Evolutionary conservation across 352 stramenopile species (phyloP).

Genomic region (Globisporangium abappressorium): DNA sequence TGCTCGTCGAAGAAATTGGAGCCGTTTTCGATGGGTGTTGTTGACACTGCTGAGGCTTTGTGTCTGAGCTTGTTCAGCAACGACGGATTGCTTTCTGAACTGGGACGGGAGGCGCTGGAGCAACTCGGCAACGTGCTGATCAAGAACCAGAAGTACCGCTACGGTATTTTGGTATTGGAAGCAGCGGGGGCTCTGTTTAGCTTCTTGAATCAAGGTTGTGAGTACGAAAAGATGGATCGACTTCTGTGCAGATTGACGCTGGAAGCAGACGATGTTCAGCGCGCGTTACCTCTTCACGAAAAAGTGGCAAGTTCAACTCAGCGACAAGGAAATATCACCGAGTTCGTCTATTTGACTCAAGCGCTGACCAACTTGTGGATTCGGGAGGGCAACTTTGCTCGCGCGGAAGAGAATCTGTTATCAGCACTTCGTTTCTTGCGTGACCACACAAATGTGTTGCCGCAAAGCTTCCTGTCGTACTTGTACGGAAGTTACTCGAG

Average conservation of each 20-base stretch:
- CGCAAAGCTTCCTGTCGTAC: conserved; percentile 58
- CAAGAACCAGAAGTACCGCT: conserved; percentile 86
- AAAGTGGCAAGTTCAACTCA: conserved; percentile 70
- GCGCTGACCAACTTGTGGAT: conserved; percentile 80
- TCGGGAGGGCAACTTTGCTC: conserved; percentile 70
- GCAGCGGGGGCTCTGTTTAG: conserved; percentile 55
- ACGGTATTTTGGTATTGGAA: conserved; percentile 77
- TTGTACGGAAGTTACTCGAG: conserved; percentile 49
- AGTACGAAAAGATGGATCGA: conserved; percentile 78
- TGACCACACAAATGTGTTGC: conserved; percentile 64
- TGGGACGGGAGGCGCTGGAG: conserved; percentile 71
- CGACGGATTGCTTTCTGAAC: conserved; percentile 67
- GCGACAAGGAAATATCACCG: conserved; percentile 77
- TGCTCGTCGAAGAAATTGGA: conserved; percentile 34
- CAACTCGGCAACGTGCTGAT: conserved; percentile 75
- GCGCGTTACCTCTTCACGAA: conserved; percentile 72
- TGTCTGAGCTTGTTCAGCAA: conserved; percentile 71
- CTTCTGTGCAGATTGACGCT: conserved; percentile 70
- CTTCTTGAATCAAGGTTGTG: conserved; percentile 65
- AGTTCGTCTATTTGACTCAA: conserved; percentile 84
- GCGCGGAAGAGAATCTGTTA: conserved; percentile 63
- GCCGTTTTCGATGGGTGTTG: conserved; percentile 16
- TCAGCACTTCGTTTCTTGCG: conserved; percentile 65
- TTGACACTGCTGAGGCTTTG: conserved; percentile 13
- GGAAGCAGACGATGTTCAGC: conserved; percentile 72